A percentile compares a stretch with the other conserved stretches of the same genome.
Conservation (phyloP, 768 basidiomycete species). For the Calvatia gigantea region DNA sequence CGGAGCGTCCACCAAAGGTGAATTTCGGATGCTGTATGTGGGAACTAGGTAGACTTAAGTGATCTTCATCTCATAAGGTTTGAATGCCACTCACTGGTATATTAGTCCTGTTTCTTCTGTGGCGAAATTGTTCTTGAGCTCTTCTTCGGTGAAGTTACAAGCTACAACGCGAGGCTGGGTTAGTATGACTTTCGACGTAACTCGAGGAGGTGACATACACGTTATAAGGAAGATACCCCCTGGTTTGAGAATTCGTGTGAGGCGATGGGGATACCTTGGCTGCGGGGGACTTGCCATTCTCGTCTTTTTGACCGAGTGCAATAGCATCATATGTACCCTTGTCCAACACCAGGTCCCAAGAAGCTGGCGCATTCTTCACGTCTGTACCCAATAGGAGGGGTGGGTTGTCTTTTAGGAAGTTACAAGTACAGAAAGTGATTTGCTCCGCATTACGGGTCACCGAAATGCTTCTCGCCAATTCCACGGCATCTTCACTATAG, state of each 20-base stretch:
- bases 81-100: slow-evolving; percentile 55
- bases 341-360: slow-evolving; percentile 77
- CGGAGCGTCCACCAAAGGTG: slow-evolving; percentile 75
- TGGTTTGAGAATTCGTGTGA: slow-evolving; percentile 54
- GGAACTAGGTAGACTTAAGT: slow-evolving; percentile 41
- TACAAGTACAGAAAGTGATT: slow-evolving; percentile 56
- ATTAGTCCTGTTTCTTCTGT: slow-evolving; percentile 42
- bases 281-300: slow-evolving; percentile 47
- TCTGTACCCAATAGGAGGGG: slow-evolving; percentile 23
- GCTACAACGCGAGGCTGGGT: slow-evolving; percentile 33
- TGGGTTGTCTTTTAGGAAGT: slow-evolving; percentile 62
- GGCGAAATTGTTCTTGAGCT: slow-evolving; percentile 55
- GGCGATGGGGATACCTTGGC: slow-evolving; percentile 57
- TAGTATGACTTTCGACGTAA: background rate
- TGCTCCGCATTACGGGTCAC: slow-evolving; percentile 32
- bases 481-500: slow-evolving; percentile 71
- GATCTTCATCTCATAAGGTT: background rate
- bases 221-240: slow-evolving; percentile 77
- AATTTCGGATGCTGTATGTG: slow-evolving; percentile 69
- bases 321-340: slow-evolving; percentile 92
- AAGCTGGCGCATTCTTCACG: slow-evolving; percentile 19
- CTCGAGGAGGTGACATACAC: slow-evolving; percentile 42
- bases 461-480: slow-evolving; percentile 58
- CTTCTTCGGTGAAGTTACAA: slow-evolving; percentile 84
- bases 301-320: slow-evolving; percentile 62